These are phyloP conservation scores for Tulasnella sp. DNA, from an alignment of 768 basidiomycete genomes.

Conservation along the genomic window DNA sequence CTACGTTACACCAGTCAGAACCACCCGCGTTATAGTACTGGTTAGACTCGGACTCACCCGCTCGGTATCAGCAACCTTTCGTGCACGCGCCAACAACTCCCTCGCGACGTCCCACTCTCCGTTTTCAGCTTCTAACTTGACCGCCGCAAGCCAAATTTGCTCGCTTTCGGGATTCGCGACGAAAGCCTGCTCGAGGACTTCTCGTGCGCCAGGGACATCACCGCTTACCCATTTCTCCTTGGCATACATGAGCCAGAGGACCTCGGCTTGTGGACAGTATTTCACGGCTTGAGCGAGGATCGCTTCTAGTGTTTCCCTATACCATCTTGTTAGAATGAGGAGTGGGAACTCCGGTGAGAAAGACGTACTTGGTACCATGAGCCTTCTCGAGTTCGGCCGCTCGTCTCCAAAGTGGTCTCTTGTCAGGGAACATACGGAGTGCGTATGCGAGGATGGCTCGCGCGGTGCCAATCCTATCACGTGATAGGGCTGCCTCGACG, in stretches of 20 bases:
- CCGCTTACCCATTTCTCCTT: conserved; percentile 93
- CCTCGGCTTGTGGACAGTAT: conserved; percentile 90
- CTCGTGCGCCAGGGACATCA: conserved; percentile 82
- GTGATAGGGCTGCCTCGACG: conserved; percentile 66
- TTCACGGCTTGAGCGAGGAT: conserved; percentile 73
- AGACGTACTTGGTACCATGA: conserved; percentile 63
- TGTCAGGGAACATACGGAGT: conserved; percentile 80
- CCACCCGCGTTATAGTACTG: background rate
- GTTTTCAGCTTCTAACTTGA: conserved; percentile 94
- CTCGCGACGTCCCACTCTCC: conserved; percentile 77
- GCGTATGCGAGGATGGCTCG: conserved; percentile 85
- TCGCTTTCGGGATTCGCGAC: conserved; percentile 93
- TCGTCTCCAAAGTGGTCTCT: conserved; percentile 71
- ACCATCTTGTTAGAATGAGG: conserved; percentile 10
- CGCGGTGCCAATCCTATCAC: conserved; percentile 68
- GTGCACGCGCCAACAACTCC: conserved; percentile 75
- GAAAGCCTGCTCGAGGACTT: conserved; percentile 81
- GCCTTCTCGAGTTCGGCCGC: conserved; percentile 90
- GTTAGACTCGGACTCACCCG: conserved; percentile 39
- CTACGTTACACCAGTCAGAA: conserved; percentile 30
- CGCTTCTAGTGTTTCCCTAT: conserved; percentile 65
- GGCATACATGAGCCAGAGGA: conserved; percentile 94
- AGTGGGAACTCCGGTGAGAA: background rate
- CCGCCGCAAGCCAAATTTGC: conserved; percentile 94
- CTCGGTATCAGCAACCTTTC: conserved; percentile 84